Percentiles rank a stretch among this genome's conserved stretches.
phyloP scores from a whole-genome alignment of 148 eudicot genomes.

The Rhododendron kiyosumense region DNA sequence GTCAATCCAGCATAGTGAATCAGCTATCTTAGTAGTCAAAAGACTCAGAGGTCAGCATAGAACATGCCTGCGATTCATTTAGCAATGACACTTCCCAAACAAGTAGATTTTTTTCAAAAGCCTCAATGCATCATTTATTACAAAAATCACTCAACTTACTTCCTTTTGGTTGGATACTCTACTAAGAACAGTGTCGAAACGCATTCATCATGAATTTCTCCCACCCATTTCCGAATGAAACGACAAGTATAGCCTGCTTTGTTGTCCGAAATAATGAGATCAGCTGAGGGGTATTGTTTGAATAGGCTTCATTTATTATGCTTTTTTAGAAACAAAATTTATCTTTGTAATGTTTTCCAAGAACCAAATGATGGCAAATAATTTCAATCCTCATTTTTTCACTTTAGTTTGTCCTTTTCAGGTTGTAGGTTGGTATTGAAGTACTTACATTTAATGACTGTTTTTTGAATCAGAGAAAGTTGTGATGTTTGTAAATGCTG shows the following conservation, averaged over 20 bases:
- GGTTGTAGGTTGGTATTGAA: background rate
- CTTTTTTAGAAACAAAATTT: background rate
- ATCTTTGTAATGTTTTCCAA: background rate
- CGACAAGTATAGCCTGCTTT: background rate
- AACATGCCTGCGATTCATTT: background rate
- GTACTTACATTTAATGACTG: background rate
- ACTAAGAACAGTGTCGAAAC: background rate
- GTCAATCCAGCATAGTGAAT: background rate
- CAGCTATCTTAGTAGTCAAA: background rate
- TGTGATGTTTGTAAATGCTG: slow-evolving; percentile 76
- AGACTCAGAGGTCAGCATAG: background rate
- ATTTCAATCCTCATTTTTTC: background rate
- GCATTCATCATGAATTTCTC: background rate
- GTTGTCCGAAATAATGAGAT: background rate
- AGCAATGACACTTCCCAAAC: background rate
- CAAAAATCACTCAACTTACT: background rate
- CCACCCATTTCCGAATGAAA: background rate
- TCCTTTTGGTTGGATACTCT: background rate
- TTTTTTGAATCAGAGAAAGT: slow-evolving; percentile 52
- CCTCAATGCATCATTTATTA: background rate
- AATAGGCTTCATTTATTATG: background rate
- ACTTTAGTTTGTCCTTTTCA: background rate
- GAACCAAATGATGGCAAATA: background rate
- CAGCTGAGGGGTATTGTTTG: background rate
- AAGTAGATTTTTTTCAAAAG: background rate